These are phyloP conservation scores for Bocquillonia castaneifolia DNA, from an alignment of 441 rosid species.

Conservation along the genomic window DNA sequence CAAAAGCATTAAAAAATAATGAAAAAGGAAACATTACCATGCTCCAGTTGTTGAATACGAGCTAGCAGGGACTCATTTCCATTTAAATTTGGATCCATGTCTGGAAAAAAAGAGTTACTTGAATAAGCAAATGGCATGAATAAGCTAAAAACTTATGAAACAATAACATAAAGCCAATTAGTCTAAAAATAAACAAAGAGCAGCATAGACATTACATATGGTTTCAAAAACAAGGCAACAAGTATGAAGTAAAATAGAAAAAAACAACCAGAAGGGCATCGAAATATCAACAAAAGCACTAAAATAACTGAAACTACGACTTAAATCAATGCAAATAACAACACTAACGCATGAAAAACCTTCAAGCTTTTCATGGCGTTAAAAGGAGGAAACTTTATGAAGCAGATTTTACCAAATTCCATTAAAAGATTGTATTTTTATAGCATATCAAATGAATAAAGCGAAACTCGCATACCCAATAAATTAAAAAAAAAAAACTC, in stretches of 20 bases:
- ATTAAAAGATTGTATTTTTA: neutral
- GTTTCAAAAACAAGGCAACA: neutral
- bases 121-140: neutral
- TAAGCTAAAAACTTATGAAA: neutral
- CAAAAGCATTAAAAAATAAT: neutral
- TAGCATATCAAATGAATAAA: neutral
- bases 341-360: neutral
- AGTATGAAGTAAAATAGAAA: neutral
- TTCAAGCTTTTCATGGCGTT: too few relatives aligned
- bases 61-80: conserved; percentile 45
- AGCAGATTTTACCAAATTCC: neutral
- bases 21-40: conserved; percentile 38
- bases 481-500: neutral
- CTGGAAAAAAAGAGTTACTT: conserved; percentile 16
- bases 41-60: conserved; percentile 73
- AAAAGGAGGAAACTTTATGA: neutral
- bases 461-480: neutral
- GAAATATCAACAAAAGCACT: neutral
- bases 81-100: conserved; percentile 48
- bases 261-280: neutral
- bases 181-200: neutral
- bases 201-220: neutral
- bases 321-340: neutral
- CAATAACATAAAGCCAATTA: neutral
- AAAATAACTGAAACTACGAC: neutral